Evolutionary conservation across 176 grass and related monocot species (phyloP).

Genomic region (sorghum (Sorghum bicolor)): DNA sequence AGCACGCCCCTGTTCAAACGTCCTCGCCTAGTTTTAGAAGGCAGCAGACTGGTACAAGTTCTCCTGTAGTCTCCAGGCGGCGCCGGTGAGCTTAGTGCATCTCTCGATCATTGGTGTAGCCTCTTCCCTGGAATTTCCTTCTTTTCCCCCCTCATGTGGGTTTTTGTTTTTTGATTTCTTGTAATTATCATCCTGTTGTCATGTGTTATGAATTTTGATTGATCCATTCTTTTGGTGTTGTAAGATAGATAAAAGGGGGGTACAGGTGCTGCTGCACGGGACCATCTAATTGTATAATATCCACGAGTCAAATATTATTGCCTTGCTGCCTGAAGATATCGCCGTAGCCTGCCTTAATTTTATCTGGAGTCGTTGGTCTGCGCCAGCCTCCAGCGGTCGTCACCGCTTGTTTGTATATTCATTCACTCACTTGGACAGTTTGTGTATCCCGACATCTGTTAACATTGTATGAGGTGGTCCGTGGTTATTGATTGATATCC

Average conservation of each 20-base stretch:
- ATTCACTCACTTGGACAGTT: neutral
- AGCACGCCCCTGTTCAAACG: conserved; percentile 28
- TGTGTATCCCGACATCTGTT: neutral
- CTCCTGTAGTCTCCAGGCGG: conserved; percentile 68
- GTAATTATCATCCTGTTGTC: conserved; percentile 55
- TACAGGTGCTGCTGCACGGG: conserved; percentile 18
- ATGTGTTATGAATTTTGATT: conserved; percentile 70
- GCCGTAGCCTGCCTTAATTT: neutral
- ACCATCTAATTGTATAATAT: conserved; percentile 36
- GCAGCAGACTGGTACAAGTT: conserved; percentile 59
- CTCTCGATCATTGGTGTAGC: neutral
- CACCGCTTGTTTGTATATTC: neutral
- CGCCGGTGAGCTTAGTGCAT: conserved; percentile 48
- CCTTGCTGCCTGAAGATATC: neutral
- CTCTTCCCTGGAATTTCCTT: conserved; percentile 9
- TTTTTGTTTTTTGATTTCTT: conserved; percentile 16
- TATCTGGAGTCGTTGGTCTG: neutral
- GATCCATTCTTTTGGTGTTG: conserved; percentile 78
- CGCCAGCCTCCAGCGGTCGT: neutral
- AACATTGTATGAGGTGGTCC: neutral
- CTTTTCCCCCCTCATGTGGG: neutral
- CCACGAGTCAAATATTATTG: neutral
- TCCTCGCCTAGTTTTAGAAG: conserved; percentile 76
- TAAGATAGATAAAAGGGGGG: conserved; percentile 45
- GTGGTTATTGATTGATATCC: no score